Conservation (phyloP, 148 eudicot species). For the Cornus kousa region DNA sequence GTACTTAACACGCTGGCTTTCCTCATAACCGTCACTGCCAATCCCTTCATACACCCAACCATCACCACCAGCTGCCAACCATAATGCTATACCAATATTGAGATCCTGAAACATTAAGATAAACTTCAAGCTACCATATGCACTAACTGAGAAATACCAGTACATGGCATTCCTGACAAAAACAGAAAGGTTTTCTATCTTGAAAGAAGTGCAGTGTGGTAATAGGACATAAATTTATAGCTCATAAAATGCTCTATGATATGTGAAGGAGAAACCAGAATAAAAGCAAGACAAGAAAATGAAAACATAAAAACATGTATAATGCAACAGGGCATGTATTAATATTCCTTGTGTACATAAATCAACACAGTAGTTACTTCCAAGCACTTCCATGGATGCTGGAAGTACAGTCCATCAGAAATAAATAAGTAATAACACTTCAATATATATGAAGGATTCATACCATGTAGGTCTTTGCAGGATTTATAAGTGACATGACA, state of each 20-base stretch:
- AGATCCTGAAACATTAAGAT: conserved; percentile 59
- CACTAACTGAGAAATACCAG: not conserved
- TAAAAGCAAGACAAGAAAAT: not conserved
- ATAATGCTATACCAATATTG: conserved; percentile 87
- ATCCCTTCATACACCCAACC: conserved; percentile 64
- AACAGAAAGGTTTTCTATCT: not conserved
- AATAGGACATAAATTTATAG: no score
- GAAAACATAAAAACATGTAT: not conserved
- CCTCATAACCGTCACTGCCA: conserved; percentile 12
- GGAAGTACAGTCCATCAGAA: not conserved
- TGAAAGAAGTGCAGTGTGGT: not conserved
- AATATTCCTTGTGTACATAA: not conserved
- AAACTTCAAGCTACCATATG: not conserved
- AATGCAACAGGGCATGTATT: not conserved
- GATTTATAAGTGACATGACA: conserved; percentile 80
- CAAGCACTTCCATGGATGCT: not conserved
- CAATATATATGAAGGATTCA: not conserved
- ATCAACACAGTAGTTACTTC: not conserved
- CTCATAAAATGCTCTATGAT: not conserved
- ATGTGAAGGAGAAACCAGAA: not conserved
- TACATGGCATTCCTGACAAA: not conserved
- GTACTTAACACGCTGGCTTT: conserved; percentile 38
- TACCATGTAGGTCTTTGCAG: conserved; percentile 94
- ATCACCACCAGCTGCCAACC: conserved; percentile 94
- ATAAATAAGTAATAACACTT: not conserved